Conservation (phyloP, 306 rosid genomes). For the Cicer arietinum region DNA sequence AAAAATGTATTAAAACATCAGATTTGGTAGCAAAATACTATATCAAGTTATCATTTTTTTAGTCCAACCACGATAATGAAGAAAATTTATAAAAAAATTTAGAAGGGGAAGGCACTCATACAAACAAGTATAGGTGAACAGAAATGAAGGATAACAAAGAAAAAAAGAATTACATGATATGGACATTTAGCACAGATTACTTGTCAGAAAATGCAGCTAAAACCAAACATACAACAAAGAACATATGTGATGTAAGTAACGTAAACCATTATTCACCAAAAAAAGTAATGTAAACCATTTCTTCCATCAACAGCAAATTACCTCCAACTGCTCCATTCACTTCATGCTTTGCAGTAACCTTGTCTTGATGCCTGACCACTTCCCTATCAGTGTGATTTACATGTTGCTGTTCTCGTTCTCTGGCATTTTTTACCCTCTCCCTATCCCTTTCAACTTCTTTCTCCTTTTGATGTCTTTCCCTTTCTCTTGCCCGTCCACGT, state of each 20-base stretch:
- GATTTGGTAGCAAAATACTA: conserved; percentile 27
- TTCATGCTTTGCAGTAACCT: conserved; percentile 44
- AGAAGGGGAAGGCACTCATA: conserved; percentile 1
- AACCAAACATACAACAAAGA: conserved; percentile 36
- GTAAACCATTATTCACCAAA: not conserved
- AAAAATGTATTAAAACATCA: not conserved
- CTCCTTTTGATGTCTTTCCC: conserved; percentile 73
- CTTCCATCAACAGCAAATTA: conserved; percentile 27
- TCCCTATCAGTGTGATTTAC: conserved; percentile 41
- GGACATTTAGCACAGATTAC: conserved; percentile 10
- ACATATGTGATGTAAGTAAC: conserved; percentile 11
- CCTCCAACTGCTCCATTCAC: conserved; percentile 49
- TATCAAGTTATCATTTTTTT: conserved; percentile 12
- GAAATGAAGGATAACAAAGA: conserved; percentile 25
- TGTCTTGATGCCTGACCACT: conserved; percentile 45
- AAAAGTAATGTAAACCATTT: conserved; percentile 18
- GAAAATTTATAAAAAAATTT: conserved; percentile 10
- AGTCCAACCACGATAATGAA: conserved; percentile 32
- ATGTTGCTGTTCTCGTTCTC: conserved; percentile 61
- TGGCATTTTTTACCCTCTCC: conserved; percentile 68
- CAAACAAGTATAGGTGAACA: conserved; percentile 30
- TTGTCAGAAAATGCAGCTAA: conserved; percentile 22
- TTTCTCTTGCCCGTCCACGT: conserved; percentile 68
- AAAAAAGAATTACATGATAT: conserved; percentile 7
- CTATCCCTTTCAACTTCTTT: conserved; percentile 65